A percentile compares a stretch with the other conserved stretches of the same genome.
These are phyloP conservation scores for Coelastrella sp. DNA, from an alignment of 139 green algal genomes.

Conservation along the genomic window DNA sequence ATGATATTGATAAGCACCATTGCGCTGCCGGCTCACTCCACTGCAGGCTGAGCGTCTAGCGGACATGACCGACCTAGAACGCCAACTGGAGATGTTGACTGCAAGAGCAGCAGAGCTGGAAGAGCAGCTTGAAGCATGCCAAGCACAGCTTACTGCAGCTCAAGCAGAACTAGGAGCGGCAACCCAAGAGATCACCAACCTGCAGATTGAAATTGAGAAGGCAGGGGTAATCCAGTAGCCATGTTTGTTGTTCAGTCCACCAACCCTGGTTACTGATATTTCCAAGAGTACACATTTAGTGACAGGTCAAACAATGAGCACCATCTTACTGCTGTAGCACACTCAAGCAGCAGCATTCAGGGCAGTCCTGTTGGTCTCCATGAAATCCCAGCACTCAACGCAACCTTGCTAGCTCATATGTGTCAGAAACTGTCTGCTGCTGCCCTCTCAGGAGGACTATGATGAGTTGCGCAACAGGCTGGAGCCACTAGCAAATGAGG, in stretches of 20 bases:
- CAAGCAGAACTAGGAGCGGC: constrained; percentile 1
- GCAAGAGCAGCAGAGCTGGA: not conserved
- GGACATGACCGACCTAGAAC: constrained; percentile 23
- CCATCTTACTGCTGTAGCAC: no score
- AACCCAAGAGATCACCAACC: not conserved
- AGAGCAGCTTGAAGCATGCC: constrained; percentile 10
- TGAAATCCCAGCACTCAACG: no score
- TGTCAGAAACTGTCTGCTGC: no score
- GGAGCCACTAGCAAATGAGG: not conserved
- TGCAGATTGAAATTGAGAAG: not conserved
- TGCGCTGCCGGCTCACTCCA: not conserved
- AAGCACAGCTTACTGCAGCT: not conserved
- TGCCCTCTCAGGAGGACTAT: constrained; percentile 34
- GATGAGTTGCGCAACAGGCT: constrained; percentile 21
- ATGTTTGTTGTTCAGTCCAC: no score
- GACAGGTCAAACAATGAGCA: no score
- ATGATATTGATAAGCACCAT: no score
- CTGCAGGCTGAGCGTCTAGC: constrained; percentile 31
- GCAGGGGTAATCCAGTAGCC: constrained; percentile 7
- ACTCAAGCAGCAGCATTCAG: no score
- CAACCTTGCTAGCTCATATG: no score
- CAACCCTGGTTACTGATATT: no score
- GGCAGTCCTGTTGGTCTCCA: no score
- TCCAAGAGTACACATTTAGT: no score
- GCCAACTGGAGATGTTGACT: not conserved